Evolutionary conservation across 768 basidiomycete genomes (phyloP).

Genomic region (Kwoniella sp.): DNA sequence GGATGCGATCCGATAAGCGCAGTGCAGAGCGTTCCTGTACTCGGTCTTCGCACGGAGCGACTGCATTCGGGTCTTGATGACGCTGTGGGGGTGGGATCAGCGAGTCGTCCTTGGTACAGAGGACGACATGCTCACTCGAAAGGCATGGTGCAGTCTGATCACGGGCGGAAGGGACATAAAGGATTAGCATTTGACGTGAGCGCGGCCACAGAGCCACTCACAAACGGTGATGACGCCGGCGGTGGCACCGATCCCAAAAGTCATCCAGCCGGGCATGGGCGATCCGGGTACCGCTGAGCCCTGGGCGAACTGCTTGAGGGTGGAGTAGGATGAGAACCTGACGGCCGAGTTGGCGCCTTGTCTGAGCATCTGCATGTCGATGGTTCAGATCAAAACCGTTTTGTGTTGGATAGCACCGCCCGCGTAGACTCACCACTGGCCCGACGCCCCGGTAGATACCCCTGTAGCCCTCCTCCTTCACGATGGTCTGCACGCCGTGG

Average conservation of each 20-base stretch:
- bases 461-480: conserved; percentile 74
- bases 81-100: conserved; percentile 54
- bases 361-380: conserved; percentile 88
- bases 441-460: conserved; percentile 81
- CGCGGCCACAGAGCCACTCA: too few relatives aligned
- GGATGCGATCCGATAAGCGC: conserved; percentile 86
- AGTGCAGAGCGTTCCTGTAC: conserved; percentile 92
- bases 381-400: background rate
- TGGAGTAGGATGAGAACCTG: conserved; percentile 90
- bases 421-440: conserved; percentile 67
- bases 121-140: conserved; percentile 45
- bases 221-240: conserved; percentile 95
- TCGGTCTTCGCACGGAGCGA: conserved; percentile 73
- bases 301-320: conserved; percentile 87
- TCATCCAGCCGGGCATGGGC: conserved; percentile 75
- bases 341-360: conserved; percentile 98
- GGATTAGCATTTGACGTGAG: conserved; percentile 51
- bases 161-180: background rate
- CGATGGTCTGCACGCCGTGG: conserved; percentile 76
- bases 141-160: conserved; percentile 50
- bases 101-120: background rate
- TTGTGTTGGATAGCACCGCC: too few relatives aligned
- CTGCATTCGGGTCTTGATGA: conserved; percentile 98
- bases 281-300: conserved; percentile 77
- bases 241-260: conserved; percentile 88